Percentiles rank a stretch among this genome's conserved stretches.
Evolutionary conservation across 352 stramenopile genomes (phyloP).

Genomic region (Globisporangium alternatum): DNA sequence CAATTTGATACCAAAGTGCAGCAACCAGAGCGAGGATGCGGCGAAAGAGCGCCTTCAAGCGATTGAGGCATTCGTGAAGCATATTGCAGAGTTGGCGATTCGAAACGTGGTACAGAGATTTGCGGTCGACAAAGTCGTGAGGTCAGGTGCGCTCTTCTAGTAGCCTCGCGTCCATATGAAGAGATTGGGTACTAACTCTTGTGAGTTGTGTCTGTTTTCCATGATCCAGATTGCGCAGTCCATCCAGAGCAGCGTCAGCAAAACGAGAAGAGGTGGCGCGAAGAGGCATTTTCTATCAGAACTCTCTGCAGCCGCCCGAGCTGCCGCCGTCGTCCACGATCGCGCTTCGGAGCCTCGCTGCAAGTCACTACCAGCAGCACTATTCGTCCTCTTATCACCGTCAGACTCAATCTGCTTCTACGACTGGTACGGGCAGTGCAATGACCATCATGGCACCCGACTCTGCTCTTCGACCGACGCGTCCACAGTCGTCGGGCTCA

Average conservation of each 20-base stretch:
- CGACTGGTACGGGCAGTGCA: background rate
- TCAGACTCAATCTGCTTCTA: background rate
- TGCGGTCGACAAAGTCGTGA: background rate
- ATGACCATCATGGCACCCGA: background rate
- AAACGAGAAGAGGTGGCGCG: slow-evolving; percentile 6
- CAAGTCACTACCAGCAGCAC: slow-evolving; percentile 1
- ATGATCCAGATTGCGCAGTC: slow-evolving; percentile 1
- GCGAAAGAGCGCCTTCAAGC: background rate
- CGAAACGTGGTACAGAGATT: background rate
- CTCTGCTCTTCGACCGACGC: background rate
- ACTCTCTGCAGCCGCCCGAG: slow-evolving; percentile 21
- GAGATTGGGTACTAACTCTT: background rate
- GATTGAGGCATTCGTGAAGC: slow-evolving; percentile 5
- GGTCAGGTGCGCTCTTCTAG: background rate
- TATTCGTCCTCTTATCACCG: background rate
- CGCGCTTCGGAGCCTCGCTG: slow-evolving; percentile 12
- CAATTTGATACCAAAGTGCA: background rate
- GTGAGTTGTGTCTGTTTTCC: background rate
- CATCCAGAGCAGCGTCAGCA: background rate
- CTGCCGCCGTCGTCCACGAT: slow-evolving; percentile 22
- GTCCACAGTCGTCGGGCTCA: slow-evolving; percentile 2
- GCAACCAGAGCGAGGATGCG: background rate
- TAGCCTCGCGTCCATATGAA: background rate
- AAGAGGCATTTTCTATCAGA: slow-evolving; percentile 31
- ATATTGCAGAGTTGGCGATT: background rate